Evolutionary conservation across 2,329 filamentous ascomycete genomes (phyloP).

Genomic region (Metarhizium guizhouense): DNA sequence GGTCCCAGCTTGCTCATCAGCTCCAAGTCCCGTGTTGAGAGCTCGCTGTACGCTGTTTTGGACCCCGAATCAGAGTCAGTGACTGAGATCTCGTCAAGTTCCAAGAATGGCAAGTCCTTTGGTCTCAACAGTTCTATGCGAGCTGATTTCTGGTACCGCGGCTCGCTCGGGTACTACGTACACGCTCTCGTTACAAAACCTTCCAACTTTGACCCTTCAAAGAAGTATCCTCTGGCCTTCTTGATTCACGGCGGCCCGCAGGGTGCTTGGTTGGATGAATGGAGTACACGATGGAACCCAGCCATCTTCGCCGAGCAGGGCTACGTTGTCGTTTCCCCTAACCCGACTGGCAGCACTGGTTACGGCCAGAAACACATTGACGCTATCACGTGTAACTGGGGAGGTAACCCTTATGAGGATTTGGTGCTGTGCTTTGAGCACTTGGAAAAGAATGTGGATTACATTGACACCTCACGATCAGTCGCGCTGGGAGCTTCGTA

Average conservation of each 20-base stretch:
- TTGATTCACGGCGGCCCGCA: constrained; percentile 80
- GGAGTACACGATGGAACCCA: constrained; percentile 80
- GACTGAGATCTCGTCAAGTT: constrained; percentile 50
- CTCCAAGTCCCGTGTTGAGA: constrained; percentile 62
- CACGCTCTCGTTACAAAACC: constrained; percentile 61
- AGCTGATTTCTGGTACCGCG: constrained; percentile 60
- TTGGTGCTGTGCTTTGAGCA: constrained; percentile 71
- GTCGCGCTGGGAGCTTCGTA: constrained; percentile 70
- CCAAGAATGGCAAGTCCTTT: constrained; percentile 56
- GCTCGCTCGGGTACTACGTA: constrained; percentile 54
- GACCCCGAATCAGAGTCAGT: constrained; percentile 31
- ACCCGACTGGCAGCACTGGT: constrained; percentile 75
- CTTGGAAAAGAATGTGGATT: constrained; percentile 54
- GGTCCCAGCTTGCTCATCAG: constrained; percentile 50
- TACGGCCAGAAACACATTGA: constrained; percentile 73
- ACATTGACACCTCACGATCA: constrained; percentile 59
- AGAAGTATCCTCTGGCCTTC: constrained; percentile 72
- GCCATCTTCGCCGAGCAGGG: constrained; percentile 82
- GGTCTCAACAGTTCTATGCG: constrained; percentile 56
- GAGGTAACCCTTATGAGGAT: constrained; percentile 75
- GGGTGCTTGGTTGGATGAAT: constrained; percentile 64
- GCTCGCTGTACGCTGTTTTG: constrained; percentile 57
- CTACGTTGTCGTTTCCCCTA: constrained; percentile 73
- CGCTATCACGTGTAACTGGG: constrained; percentile 74
- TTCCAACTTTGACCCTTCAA: constrained; percentile 54